Evolutionary conservation across 768 basidiomycete species (phyloP), one percentile per base, ranked within the genome.

Genomic region (Cystofilobasidium capitatum): DNA sequence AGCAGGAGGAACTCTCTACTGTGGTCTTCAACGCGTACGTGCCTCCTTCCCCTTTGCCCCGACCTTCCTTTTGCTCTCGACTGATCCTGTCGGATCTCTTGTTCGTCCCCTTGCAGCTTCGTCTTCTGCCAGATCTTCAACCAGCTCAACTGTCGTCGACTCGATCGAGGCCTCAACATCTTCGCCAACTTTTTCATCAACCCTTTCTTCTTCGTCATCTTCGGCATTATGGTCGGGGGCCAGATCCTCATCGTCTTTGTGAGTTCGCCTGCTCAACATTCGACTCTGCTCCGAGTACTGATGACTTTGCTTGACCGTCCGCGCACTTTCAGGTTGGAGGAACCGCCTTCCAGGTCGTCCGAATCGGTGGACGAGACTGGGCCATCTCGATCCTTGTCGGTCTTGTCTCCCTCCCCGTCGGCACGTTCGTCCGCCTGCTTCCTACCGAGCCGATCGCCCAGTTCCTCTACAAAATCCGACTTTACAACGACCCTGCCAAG

Each of bases 11-110:
- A 42, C 81, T 93, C 29, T 85, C 86, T 73, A 92, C 94, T 0
- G 80, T 98, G 22, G 90, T 97, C 37, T 99, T 99, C 84, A 99
- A 98, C 73, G 83, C 86, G n/a, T n/a, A n/a, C n/a, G n/a, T n/a
- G n/a, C n/a, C n/a, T n/a, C n/a, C n/a, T n/a, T n/a, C n/a, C n/a
- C n/a, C n/a, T n/a, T n/a, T n/a, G n/a, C n/a, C n/a, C n/a, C n/a
- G n/a, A n/a, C n/a, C n/a, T n/a, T n/a, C n/a, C n/a, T n/a, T n/a
- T n/a, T n/a, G n/a, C n/a, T n/a, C n/a, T n/a, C n/a, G n/a, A n/a
- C n/a, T n/a, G n/a, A n/a, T n/a, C n/a, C n/a, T n/a, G n/a, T n/a
- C n/a, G n/a, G n/a, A n/a, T n/a, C n/a, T n/a, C n/a, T n/a, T n/a
- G n/a, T n/a, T n/a, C n/a, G n/a, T n/a, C n/a, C n/a, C n/a, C n/a